Conservation (phyloP, 192 early-diverging fungal species). For the Backusella westeae region DNA sequence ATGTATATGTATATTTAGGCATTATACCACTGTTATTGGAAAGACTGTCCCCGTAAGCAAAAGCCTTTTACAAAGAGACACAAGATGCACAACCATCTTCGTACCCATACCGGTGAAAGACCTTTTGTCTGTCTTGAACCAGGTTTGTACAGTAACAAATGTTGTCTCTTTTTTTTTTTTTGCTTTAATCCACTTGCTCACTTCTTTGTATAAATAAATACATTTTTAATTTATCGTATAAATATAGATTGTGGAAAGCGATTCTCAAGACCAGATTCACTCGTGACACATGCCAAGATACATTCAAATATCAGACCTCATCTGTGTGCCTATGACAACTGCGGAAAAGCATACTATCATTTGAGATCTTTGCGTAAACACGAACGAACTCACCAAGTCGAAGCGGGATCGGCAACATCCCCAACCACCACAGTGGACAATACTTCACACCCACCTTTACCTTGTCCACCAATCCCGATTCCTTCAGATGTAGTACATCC, state of each 20-base stretch:
- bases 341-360: conserved; percentile 60
- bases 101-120: conserved; percentile 76
- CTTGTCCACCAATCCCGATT: not conserved
- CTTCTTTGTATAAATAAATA: not conserved
- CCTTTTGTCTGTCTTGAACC: conserved; percentile 65
- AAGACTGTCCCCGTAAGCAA: conserved; percentile 48
- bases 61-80: conserved; percentile 71
- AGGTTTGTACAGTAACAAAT: conserved; percentile 9
- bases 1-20: conserved; percentile 24
- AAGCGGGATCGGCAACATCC: not conserved
- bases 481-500: conserved; percentile 3
- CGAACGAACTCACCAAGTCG: conserved; percentile 44
- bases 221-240: not conserved
- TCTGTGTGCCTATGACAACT: conserved; percentile 33
- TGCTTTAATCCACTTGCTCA: not conserved
- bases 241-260: conserved; percentile 63
- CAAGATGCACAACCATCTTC: conserved; percentile 71
- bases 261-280: conserved; percentile 75
- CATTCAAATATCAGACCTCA: conserved; percentile 58
- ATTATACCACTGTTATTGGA: conserved; percentile 52
- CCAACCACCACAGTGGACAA: not conserved
- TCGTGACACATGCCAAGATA: conserved; percentile 66
- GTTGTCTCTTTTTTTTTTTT: not conserved
- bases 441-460: not conserved
- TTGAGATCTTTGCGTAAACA: conserved; percentile 62